phyloP scores from a whole-genome alignment of 2,329 filamentous ascomycete species.

The Triangularia verruculosa region DNA sequence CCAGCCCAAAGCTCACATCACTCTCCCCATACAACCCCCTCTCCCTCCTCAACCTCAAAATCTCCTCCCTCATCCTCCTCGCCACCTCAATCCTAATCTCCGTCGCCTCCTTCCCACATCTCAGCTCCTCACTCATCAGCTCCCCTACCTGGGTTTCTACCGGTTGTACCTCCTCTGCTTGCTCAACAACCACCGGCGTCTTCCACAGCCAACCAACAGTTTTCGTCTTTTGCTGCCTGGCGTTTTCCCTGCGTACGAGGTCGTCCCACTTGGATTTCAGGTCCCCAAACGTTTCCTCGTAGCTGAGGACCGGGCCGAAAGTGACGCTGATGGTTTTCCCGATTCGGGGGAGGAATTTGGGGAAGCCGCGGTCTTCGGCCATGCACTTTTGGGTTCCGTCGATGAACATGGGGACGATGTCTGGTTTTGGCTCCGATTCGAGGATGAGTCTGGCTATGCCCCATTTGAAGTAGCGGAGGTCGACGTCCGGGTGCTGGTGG shows the following conservation, averaged over 20 bases:
- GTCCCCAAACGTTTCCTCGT: slow-evolving; percentile 73
- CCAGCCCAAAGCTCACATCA: slow-evolving; percentile 71
- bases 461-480: slow-evolving; percentile 98
- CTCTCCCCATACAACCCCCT: slow-evolving; percentile 71
- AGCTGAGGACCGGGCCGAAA: slow-evolving; percentile 76
- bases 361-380: slow-evolving; percentile 77
- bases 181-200: slow-evolving; percentile 15
- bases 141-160: slow-evolving; percentile 12
- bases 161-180: not conserved
- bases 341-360: slow-evolving; percentile 74
- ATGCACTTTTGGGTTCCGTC: slow-evolving; percentile 86
- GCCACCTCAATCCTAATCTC: slow-evolving; percentile 78
- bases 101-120: slow-evolving; percentile 70
- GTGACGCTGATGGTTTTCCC: slow-evolving; percentile 69
- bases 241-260: slow-evolving; percentile 51
- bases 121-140: slow-evolving; percentile 60
- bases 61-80: slow-evolving; percentile 70
- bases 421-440: slow-evolving; percentile 81
- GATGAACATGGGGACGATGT: slow-evolving; percentile 91
- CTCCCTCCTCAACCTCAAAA: slow-evolving; percentile 70
- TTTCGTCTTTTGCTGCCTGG: not conserved
- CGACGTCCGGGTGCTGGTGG: slow-evolving; percentile 75
- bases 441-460: slow-evolving; percentile 87
- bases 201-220: slow-evolving; percentile 1
- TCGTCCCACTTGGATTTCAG: slow-evolving; percentile 71